Conservation (phyloP, 2,329 filamentous ascomycete genomes). For the Arthrobotrys entomopaga region DNA sequence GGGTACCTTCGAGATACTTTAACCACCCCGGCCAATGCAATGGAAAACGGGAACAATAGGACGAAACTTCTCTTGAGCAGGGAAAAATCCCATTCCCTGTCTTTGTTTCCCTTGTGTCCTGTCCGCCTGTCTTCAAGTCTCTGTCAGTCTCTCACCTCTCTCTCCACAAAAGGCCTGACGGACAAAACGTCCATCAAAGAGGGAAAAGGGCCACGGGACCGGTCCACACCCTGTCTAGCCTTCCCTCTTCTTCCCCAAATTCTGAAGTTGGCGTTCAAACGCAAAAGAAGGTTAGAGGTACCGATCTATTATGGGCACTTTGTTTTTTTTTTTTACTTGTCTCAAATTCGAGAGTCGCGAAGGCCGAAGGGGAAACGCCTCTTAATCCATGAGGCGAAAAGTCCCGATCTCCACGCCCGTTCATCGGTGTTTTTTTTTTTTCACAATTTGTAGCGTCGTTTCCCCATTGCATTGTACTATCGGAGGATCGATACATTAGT, state of each 20-base stretch:
- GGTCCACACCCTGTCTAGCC: slow-evolving; percentile 35
- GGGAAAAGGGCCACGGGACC: slow-evolving; percentile 39
- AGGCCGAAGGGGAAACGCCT: background rate
- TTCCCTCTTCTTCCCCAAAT: slow-evolving; percentile 4
- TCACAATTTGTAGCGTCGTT: background rate
- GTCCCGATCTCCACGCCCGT: background rate
- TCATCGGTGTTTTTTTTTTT: too few relatives aligned
- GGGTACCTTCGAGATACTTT: background rate
- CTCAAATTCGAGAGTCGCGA: background rate
- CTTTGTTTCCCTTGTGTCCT: background rate
- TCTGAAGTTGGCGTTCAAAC: slow-evolving; percentile 5
- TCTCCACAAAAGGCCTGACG: slow-evolving; percentile 47
- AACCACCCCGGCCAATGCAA: background rate
- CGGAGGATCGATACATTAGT: background rate
- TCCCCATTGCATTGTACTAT: background rate
- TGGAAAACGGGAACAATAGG: slow-evolving; percentile 35
- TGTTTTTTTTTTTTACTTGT: background rate
- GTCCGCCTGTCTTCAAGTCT: background rate
- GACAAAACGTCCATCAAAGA: slow-evolving; percentile 29
- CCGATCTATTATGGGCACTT: slow-evolving; percentile 3
- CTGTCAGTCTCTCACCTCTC: slow-evolving; percentile 7
- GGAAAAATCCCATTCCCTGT: background rate
- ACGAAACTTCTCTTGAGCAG: background rate
- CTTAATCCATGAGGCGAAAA: background rate
- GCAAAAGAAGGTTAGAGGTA: slow-evolving; percentile 15